Evolutionary conservation across 331 rosid species (phyloP).

Genomic region (Cydonia oblonga): DNA sequence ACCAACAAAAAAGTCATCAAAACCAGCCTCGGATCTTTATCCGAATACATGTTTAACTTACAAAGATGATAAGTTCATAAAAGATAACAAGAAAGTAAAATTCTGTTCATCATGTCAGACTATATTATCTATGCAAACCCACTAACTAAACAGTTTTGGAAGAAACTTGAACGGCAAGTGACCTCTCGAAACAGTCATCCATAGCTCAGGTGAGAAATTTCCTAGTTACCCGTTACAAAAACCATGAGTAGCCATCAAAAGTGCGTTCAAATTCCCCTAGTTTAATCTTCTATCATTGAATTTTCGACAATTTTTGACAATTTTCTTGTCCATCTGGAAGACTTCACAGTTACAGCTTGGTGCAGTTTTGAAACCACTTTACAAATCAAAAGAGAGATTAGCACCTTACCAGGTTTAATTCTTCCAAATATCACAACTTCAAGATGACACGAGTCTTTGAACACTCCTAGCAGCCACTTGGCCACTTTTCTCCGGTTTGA

Average conservation of each 20-base stretch:
- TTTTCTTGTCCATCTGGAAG: neutral
- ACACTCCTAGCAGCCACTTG: conserved; percentile 14
- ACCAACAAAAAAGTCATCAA: neutral
- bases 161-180: conserved; percentile 1
- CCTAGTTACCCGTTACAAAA: neutral
- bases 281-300: neutral
- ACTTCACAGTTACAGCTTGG: neutral
- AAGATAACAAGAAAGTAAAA: neutral
- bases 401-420: neutral
- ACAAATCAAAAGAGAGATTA: conserved; percentile 10
- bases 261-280: neutral
- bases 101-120: neutral
- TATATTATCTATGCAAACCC: neutral
- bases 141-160: neutral
- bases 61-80: neutral
- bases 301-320: conserved; percentile 1
- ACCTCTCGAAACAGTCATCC: conserved; percentile 3
- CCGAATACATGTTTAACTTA: neutral
- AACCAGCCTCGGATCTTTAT: neutral
- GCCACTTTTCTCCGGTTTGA: conserved; percentile 21
- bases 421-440: conserved; percentile 9
- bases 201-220: neutral
- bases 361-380: neutral
- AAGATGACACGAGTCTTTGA: conserved; percentile 3
- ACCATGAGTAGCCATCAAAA: neutral